Evolutionary conservation across 768 basidiomycete species (phyloP).

Genomic region (Lactarius trivialis): DNA sequence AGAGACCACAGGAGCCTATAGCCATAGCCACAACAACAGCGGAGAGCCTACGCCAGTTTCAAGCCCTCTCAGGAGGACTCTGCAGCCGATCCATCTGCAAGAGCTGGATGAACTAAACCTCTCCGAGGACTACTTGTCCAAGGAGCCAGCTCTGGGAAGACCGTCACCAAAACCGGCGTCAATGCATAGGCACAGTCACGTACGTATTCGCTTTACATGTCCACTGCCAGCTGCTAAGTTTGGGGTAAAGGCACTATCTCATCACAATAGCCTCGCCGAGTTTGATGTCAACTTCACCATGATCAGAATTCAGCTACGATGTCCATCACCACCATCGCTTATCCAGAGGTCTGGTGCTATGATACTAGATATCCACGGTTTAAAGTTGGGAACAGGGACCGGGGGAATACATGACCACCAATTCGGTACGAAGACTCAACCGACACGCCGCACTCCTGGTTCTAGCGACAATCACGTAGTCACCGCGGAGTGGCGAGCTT

Average conservation of each 20-base stretch:
- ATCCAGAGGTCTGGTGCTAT: slow-evolving; percentile 60
- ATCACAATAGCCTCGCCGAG: background rate
- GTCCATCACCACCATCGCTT: slow-evolving; percentile 46
- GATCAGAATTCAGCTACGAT: slow-evolving; percentile 63
- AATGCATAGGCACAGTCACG: background rate
- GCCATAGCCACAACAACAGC: background rate
- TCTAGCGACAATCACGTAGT: slow-evolving; percentile 28
- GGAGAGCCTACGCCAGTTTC: slow-evolving; percentile 9
- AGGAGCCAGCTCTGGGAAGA: slow-evolving; percentile 2
- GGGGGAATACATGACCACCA: background rate
- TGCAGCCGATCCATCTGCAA: slow-evolving; percentile 42
- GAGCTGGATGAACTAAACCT: slow-evolving; percentile 57
- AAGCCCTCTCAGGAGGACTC: slow-evolving; percentile 29
- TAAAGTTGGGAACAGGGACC: slow-evolving; percentile 34
- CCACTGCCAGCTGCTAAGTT: background rate
- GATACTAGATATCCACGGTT: slow-evolving; percentile 53
- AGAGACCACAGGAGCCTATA: background rate
- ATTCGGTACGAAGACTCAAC: slow-evolving; percentile 14
- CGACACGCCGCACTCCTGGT: slow-evolving; percentile 3
- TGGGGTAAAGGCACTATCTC: background rate
- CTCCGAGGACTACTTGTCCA: slow-evolving; percentile 39
- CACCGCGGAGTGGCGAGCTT: slow-evolving; percentile 38
- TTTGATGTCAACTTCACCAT: slow-evolving; percentile 42
- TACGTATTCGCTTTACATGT: background rate
- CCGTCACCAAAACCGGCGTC: background rate